phyloP scores from a whole-genome alignment of 1,284 basidiomycete genomes.

The Marasmius oreades region DNA sequence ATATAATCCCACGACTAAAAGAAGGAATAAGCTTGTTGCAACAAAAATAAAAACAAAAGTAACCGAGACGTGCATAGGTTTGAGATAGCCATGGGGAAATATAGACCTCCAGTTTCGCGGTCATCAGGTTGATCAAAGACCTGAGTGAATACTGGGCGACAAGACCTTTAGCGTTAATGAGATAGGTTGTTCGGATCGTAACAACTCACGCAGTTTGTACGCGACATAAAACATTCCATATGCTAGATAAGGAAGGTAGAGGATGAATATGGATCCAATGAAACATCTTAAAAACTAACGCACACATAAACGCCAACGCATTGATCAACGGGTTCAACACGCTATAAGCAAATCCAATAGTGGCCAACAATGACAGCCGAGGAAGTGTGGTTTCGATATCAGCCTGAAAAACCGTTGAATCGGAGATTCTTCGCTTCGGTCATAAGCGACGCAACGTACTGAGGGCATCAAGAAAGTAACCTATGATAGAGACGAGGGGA shows the following conservation, averaged over 20 bases:
- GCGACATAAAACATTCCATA: conserved; percentile 63
- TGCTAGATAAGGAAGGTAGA: conserved; percentile 26
- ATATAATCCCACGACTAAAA: conserved; percentile 62
- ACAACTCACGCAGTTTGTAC: conserved; percentile 57
- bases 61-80: conserved; percentile 52
- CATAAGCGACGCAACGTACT: conserved; percentile 21
- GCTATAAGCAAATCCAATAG: conserved; percentile 61
- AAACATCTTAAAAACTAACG: conserved; percentile 12
- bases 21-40: background rate
- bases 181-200: conserved; percentile 4
- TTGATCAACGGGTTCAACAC: conserved; percentile 74
- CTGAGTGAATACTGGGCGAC: conserved; percentile 42
- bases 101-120: conserved; percentile 47
- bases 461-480: conserved; percentile 41
- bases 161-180: background rate
- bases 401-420: conserved; percentile 22
- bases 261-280: background rate
- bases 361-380: conserved; percentile 42
- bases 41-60: background rate
- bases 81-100: conserved; percentile 74
- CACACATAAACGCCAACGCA: conserved; percentile 56
- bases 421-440: too few relatives aligned
- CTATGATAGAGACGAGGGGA: conserved; percentile 15
- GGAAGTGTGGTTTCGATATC: conserved; percentile 52
- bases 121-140: conserved; percentile 57